Evolutionary conservation across 352 stramenopile species (phyloP).

Genomic region (Globisporangium viniferum): DNA sequence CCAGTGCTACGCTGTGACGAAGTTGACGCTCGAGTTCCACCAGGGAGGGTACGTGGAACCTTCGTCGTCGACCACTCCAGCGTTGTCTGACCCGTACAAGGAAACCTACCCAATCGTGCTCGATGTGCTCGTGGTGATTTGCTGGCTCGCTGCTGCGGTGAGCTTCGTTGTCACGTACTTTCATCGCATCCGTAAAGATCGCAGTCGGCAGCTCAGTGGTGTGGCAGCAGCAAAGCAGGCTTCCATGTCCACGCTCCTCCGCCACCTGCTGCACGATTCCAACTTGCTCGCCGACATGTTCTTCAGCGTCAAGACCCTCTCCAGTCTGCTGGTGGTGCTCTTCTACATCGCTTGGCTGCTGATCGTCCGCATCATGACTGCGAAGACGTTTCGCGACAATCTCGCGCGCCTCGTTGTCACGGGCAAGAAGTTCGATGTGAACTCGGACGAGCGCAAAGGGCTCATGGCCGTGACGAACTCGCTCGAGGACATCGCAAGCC

Average conservation of each 20-base stretch:
- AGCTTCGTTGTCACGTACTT: not conserved
- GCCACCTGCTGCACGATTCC: not conserved
- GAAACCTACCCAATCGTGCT: no score
- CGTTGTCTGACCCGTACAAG: no score
- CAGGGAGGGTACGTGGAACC: no score
- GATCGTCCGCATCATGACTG: constrained; percentile 39
- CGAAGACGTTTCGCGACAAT: constrained; percentile 37
- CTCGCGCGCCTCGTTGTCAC: constrained; percentile 34
- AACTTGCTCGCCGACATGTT: not conserved
- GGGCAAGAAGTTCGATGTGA: constrained; percentile 30
- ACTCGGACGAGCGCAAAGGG: constrained; percentile 27
- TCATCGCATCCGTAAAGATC: not conserved
- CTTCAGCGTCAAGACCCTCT: not conserved
- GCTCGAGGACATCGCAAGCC: constrained; percentile 22
- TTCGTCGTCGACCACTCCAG: no score
- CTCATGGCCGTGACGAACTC: constrained; percentile 24
- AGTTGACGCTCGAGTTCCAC: no score
- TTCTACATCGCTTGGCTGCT: constrained; percentile 37
- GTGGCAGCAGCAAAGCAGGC: not conserved
- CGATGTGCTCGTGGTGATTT: no score
- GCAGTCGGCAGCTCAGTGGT: not conserved
- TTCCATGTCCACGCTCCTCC: not conserved
- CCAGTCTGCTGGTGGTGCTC: constrained; percentile 15
- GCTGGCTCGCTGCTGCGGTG: constrained; percentile 18
- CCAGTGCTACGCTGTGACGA: no score